These are phyloP conservation scores for Diaporthe sp. DNA, from an alignment of 2,329 filamentous ascomycete species.

Conservation along the genomic window DNA sequence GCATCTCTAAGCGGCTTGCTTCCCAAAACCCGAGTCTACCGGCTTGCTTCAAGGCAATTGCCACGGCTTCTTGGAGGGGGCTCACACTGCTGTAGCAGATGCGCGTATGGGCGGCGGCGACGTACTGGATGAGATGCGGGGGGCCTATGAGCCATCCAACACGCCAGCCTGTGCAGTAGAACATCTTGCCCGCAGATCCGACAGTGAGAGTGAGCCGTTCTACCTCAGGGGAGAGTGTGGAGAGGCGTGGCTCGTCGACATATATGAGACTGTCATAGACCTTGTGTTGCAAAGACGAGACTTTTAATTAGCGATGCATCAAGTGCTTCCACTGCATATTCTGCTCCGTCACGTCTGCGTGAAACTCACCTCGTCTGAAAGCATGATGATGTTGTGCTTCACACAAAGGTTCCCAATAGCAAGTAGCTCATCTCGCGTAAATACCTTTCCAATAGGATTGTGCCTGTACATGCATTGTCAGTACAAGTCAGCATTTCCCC, in stretches of 20 bases:
- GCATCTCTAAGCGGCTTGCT: neutral
- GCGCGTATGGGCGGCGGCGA: slow-evolving; percentile 63
- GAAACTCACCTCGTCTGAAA: neutral
- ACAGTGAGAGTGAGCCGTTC: slow-evolving; percentile 60
- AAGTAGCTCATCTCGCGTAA: slow-evolving; percentile 1
- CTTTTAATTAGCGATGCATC: neutral
- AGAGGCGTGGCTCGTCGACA: neutral
- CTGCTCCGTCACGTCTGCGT: neutral
- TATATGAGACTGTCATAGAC: slow-evolving; percentile 22
- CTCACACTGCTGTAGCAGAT: slow-evolving; percentile 66
- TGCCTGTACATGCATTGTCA: neutral
- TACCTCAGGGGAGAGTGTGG: slow-evolving; percentile 8
- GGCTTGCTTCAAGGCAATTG: neutral
- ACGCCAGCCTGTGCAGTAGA: slow-evolving; percentile 66
- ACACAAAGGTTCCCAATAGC: neutral
- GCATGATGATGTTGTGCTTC: slow-evolving; percentile 11
- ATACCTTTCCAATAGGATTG: neutral
- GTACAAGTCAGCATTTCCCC: neutral
- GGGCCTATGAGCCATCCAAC: slow-evolving; percentile 67
- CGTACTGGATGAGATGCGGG: slow-evolving; percentile 66
- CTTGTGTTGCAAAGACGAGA: neutral
- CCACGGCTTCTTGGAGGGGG: slow-evolving; percentile 55
- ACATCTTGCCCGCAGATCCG: slow-evolving; percentile 66
- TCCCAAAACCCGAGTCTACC: slow-evolving; percentile 7
- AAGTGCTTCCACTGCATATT: neutral